Percentiles rank a stretch among this genome's conserved stretches.
phyloP scores from a whole-genome alignment of 306 rosid species.

The Gleditsia sinensis region DNA sequence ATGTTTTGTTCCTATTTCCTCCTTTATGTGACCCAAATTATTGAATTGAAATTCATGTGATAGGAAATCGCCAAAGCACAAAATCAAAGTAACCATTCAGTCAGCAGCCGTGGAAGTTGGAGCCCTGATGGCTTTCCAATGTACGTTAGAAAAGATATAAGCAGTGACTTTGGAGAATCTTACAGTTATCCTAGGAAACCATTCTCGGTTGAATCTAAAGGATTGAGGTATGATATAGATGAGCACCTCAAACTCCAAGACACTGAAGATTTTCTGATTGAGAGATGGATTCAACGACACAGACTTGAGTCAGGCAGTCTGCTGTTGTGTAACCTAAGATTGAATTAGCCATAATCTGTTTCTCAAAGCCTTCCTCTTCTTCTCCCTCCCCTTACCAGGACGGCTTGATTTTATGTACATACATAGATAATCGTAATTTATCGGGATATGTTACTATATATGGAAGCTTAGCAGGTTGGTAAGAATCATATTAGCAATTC shows the following conservation, averaged over 20 bases:
- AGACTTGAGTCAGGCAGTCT: slow-evolving; percentile 65
- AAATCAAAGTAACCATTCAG: slow-evolving; percentile 53
- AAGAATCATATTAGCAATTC: too few species aligned
- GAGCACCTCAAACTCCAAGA: slow-evolving; percentile 64
- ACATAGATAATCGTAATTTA: too few species aligned
- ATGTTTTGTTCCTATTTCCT: slow-evolving; percentile 9
- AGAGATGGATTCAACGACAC: slow-evolving; percentile 62
- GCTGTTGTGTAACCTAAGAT: slow-evolving; percentile 58
- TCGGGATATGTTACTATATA: too few species aligned
- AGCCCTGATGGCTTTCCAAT: slow-evolving; percentile 59
- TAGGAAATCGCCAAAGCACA: slow-evolving; percentile 48
- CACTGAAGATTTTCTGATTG: slow-evolving; percentile 59
- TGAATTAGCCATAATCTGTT: slow-evolving; percentile 37
- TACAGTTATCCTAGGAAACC: slow-evolving; percentile 30
- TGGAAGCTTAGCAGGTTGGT: too few species aligned
- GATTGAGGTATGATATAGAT: slow-evolving; percentile 53
- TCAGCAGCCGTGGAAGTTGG: slow-evolving; percentile 90
- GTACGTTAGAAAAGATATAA: slow-evolving; percentile 50
- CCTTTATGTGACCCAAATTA: not conserved
- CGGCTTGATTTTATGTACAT: too few species aligned
- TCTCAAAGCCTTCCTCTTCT: not conserved
- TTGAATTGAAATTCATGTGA: slow-evolving; percentile 31
- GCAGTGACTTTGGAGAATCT: slow-evolving; percentile 43
- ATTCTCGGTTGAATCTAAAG: slow-evolving; percentile 43
- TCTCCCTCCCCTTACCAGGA: not conserved